Evolutionary conservation across 495 filamentous ascomycete genomes (phyloP), one percentile per base, ranked within the genome.

Genomic region (Penicillium taxi): DNA sequence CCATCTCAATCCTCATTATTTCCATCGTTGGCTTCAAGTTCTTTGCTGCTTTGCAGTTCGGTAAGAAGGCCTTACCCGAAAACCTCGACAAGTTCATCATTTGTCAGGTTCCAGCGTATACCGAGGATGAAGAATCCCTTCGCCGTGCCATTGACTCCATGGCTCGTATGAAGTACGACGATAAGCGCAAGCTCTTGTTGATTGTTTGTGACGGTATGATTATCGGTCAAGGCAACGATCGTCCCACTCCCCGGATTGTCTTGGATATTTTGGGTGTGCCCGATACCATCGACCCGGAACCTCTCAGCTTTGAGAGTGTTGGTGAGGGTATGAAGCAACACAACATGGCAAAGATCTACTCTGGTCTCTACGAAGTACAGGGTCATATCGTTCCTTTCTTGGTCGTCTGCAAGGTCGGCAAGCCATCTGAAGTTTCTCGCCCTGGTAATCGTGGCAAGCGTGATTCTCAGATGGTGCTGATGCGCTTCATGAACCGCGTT

Each of bases 291-390:
- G 91, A 99, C 53, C 91, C 91, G n/a, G 89, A 96, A 57, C 88
- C 91, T 2, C 71, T 99, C 31, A 94, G 87, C 73, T 99, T 96
- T 53, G 90, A 99, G 58, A 91, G 84, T 55, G 70, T 99, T 28
- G 91, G 91, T 34, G 90, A 96, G 63, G 93, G 91, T 49, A 80
- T 84, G 68, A 94, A 88, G 60, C 91, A 94, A 60, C 93, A 96
- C 70, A 99, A 99, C 57, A 96, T 96, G 88, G 93, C 82, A 51
- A 99, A 99, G 58, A 77, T 96, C 32, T 99, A 96, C 67, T 96
- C 90, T 22, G 91, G 91, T 46, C 69, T 99, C 27, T 99, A 96
- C 60, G 91, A 99, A 59, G 88, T 94, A 12, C 86, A 95, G 52
- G 91, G 91, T 45, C 89, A 96, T 55, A 95, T 99, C 44, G 91